Evolutionary conservation across 2,329 filamentous ascomycete genomes (phyloP), one percentile per base, ranked within the genome.

Genomic region (Sphaerulina populicola): DNA sequence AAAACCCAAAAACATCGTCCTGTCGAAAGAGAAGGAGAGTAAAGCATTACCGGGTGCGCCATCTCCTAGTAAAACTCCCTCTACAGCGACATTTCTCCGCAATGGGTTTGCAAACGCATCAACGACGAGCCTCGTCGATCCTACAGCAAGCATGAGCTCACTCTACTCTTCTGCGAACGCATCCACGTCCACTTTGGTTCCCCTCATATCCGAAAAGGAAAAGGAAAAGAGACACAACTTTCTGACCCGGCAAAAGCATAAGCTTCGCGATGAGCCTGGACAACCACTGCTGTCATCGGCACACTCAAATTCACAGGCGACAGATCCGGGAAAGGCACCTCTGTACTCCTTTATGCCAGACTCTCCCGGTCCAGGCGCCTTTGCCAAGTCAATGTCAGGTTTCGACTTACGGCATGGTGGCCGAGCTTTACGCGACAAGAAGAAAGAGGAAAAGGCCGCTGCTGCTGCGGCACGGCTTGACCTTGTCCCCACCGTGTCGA

Each of bases 141-240:
- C 75, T 4, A 68, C 71, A 5, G 77, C 79, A 10, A 73, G 72
- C 47, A 70, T 70, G 14, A 75, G 79, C 51, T 84, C 83, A 0
- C 73, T 90, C 31, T 91, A 90, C 66, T 86, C 74, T 47, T 75
- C 84, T 31, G 80, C 77, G n/a, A 91, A 91, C 66, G 85, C 82
- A 0, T 89, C 85, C 0, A 81, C 84, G 0, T 84, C 84, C 2
- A 90, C 86, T 0, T 81, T 91, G 51, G 79, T 86, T n/a, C 78
- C 85, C 27, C 68, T 72, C 5, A 70, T 65, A 1, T 65, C 58
- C 9, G 78, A 78, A 31, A 83, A 83, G 61, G 82, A 86, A 52
- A 86, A 86, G 69, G 82, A 86, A 61, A 86, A 85, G 59, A 86
- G 85, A 58, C 86, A 89, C 60, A 82, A 90, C 63, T 90, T 91